Evolutionary conservation across 2,329 filamentous ascomycete genomes (phyloP).

Genomic region (Colletotrichum neosansevieriae): DNA sequence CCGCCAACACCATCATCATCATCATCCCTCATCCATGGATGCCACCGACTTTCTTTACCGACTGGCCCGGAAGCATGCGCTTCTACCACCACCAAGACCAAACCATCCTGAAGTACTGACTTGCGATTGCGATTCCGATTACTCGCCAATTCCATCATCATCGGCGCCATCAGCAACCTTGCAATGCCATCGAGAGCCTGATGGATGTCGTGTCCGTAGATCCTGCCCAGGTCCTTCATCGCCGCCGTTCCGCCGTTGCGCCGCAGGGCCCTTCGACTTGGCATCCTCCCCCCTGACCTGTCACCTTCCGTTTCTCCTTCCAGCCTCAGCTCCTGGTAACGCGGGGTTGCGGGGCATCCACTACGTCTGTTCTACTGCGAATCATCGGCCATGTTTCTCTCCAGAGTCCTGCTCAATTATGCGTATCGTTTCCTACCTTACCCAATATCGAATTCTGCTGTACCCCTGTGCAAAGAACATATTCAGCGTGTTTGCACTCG

Average conservation of each 20-base stretch:
- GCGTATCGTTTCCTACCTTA: neutral
- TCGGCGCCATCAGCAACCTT: neutral
- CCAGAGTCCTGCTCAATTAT: constrained; percentile 8
- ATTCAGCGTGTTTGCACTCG: too few species aligned
- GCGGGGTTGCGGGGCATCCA: constrained; percentile 40
- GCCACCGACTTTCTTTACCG: neutral
- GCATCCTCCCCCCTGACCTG: neutral
- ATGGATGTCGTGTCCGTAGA: neutral
- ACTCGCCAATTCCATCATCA: constrained; percentile 2
- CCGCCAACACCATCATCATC: constrained; percentile 1
- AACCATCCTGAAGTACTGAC: neutral
- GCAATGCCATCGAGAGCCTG: neutral
- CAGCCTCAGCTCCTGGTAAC: constrained; percentile 32
- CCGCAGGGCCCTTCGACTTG: neutral
- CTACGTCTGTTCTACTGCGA: constrained; percentile 28
- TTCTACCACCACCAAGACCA: neutral
- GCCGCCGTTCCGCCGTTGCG: constrained; percentile 6
- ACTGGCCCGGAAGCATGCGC: neutral
- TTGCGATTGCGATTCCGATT: neutral
- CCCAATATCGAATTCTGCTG: constrained; percentile 7
- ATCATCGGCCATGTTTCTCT: constrained; percentile 36
- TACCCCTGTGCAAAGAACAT: neutral
- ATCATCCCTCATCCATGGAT: constrained; percentile 20
- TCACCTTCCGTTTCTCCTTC: constrained; percentile 13
- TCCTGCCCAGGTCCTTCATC: neutral